Evolutionary conservation across 2,329 filamentous ascomycete genomes (phyloP).

Genomic region (Taxawa tesnikishii): DNA sequence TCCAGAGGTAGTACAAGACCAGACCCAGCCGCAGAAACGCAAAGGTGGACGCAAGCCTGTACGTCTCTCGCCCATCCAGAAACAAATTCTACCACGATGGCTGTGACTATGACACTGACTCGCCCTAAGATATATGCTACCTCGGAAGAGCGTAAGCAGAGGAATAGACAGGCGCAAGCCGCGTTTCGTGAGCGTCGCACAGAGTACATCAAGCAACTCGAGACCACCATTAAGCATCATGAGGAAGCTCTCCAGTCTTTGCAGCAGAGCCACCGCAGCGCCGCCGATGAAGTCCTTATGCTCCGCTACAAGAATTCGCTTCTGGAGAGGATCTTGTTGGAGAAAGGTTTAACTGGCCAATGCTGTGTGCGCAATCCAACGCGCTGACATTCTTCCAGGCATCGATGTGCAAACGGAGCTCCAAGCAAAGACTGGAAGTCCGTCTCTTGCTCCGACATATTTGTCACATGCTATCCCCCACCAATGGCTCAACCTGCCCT

Average conservation of each 20-base stretch:
- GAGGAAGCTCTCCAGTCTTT: conserved; percentile 87
- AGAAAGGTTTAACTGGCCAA: conserved; percentile 64
- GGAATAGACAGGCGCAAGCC: conserved; percentile 92
- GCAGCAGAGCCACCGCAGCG: conserved; percentile 86
- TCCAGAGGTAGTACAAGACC: conserved; percentile 24
- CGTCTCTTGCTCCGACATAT: conserved; percentile 57
- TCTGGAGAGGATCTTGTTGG: conserved; percentile 84
- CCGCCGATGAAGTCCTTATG: conserved; percentile 96
- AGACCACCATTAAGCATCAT: conserved; percentile 93
- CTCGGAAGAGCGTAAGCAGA: conserved; percentile 94
- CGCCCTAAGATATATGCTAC: conserved; percentile 82
- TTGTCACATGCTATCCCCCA: conserved; percentile 40
- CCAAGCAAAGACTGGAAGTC: conserved; percentile 81
- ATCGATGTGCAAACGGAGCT: conserved; percentile 97
- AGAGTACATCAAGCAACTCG: conserved; percentile 98
- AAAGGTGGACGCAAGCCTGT: conserved; percentile 98
- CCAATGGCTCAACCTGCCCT: conserved; percentile 50
- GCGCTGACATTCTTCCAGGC: conserved; percentile 40
- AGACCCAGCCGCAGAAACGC: conserved; percentile 59
- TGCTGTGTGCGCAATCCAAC: not conserved
- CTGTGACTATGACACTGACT: conserved; percentile 21
- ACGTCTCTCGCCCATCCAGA: conserved; percentile 27
- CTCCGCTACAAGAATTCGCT: conserved; percentile 96
- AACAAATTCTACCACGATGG: conserved; percentile 7
- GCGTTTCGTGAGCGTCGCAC: conserved; percentile 93